Evolutionary conservation across 352 stramenopile genomes (phyloP).

Genomic region (Phytophthora constricta): DNA sequence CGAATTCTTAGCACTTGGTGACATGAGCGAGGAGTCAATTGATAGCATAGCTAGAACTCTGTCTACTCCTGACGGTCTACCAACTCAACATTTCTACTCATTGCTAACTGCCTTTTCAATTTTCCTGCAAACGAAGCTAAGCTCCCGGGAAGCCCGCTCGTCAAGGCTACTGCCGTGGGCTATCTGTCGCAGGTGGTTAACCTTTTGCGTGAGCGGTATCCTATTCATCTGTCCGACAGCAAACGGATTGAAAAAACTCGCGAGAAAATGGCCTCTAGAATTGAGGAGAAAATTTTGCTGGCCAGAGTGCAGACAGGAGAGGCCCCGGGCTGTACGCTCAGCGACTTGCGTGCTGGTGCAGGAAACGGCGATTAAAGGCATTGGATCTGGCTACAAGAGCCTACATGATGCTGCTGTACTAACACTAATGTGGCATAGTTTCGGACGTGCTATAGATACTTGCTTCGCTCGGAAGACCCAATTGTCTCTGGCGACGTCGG

Average conservation of each 20-base stretch:
- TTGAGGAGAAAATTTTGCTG: background rate
- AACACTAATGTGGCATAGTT: conserved; percentile 16
- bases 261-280: background rate
- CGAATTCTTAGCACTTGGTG: background rate
- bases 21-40: background rate
- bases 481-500: background rate
- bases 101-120: no score
- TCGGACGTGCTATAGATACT: conserved; percentile 11
- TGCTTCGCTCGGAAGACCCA: conserved; percentile 11
- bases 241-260: background rate
- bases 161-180: background rate
- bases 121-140: no score
- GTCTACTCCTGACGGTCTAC: background rate
- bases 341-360: no score
- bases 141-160: background rate
- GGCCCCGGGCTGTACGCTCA: no score
- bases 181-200: background rate
- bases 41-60: background rate
- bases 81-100: background rate
- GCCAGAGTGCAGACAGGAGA: no score
- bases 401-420: no score
- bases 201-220: no score
- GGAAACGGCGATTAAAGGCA: no score
- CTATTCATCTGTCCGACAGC: no score
- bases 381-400: no score